Percentiles rank a stretch among this genome's conserved stretches.
These are phyloP conservation scores for Colletotrichum tofieldiae DNA, from an alignment of 2,329 filamentous ascomycete species.

Conservation along the genomic window DNA sequence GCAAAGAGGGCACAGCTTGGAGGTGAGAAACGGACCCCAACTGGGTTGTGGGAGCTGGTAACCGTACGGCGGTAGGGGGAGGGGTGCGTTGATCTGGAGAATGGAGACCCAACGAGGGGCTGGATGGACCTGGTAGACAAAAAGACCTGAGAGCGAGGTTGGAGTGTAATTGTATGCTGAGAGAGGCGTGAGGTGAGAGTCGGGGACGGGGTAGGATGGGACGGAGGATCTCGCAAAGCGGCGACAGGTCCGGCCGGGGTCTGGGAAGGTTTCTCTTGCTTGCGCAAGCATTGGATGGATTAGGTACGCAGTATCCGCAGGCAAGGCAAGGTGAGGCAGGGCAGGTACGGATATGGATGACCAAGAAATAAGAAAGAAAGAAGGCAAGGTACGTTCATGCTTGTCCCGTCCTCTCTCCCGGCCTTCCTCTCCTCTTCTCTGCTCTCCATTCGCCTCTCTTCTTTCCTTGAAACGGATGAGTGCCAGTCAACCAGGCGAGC, in stretches of 20 bases:
- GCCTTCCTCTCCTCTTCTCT: background rate
- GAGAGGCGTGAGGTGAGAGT: background rate
- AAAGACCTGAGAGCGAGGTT: constrained; percentile 6
- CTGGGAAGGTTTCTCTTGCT: constrained; percentile 16
- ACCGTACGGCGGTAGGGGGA: background rate
- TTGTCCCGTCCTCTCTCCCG: background rate
- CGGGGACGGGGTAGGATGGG: background rate
- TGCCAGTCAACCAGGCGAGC: background rate
- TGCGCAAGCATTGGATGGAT: constrained; percentile 26
- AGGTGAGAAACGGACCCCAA: constrained; percentile 18
- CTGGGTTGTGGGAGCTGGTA: constrained; percentile 2
- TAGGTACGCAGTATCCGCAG: constrained; percentile 4
- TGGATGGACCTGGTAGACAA: background rate
- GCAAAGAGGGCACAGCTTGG: constrained; percentile 21
- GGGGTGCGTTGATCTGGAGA: constrained; percentile 7
- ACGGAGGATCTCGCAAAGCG: constrained; percentile 19
- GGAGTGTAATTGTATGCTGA: constrained; percentile 2
- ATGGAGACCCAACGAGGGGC: background rate
- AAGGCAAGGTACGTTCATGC: background rate
- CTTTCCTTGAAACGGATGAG: background rate
- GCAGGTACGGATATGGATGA: constrained; percentile 1
- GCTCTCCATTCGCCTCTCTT: too few relatives aligned
- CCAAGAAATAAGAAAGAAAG: constrained; percentile 6
- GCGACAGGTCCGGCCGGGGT: constrained; percentile 38
- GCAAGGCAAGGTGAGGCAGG: background rate